phyloP scores from a whole-genome alignment of 805 yeast genomes.

The Ogataea siamensis region DNA sequence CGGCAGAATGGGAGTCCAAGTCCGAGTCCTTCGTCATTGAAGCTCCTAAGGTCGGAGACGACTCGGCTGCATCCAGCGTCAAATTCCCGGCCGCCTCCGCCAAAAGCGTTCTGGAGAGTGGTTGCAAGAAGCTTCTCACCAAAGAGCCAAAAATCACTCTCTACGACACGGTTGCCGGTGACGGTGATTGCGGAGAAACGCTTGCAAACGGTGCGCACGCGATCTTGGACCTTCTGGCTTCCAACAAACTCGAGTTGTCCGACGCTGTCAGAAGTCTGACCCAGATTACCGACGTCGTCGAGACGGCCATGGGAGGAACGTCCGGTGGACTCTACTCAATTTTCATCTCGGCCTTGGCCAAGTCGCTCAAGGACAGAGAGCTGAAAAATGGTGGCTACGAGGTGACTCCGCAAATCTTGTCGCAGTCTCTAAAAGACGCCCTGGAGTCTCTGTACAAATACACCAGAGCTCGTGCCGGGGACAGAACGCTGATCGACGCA shows the following conservation, averaged over 20 bases:
- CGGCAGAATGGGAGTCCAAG: conserved; percentile 24
- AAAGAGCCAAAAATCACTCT: conserved; percentile 84
- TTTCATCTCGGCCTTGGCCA: conserved; percentile 72
- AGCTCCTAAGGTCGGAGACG: conserved; percentile 32
- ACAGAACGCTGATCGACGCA: conserved; percentile 86
- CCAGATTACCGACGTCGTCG: conserved; percentile 80
- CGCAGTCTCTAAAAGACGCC: conserved; percentile 55
- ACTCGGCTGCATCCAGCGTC: conserved; percentile 30
- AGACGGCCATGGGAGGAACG: conserved; percentile 93
- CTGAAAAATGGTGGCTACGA: conserved; percentile 25
- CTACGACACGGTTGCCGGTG: conserved; percentile 88
- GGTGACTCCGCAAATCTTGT: conserved; percentile 37
- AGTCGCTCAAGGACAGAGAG: conserved; percentile 46
- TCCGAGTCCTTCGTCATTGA: conserved; percentile 28
- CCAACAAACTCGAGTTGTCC: conserved; percentile 35
- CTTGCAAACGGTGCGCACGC: conserved; percentile 79
- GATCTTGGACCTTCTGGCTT: conserved; percentile 51
- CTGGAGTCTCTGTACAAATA: conserved; percentile 74
- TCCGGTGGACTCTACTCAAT: conserved; percentile 93
- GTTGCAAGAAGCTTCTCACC: conserved; percentile 51
- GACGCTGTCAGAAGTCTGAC: conserved; percentile 60
- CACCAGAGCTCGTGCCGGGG: conserved; percentile 87
- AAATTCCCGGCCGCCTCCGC: conserved; percentile 32
- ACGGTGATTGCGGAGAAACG: conserved; percentile 97
- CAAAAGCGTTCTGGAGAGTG: conserved; percentile 40